phyloP scores from a whole-genome alignment of 163 green algal species.

The Prototheca cutis region DNA sequence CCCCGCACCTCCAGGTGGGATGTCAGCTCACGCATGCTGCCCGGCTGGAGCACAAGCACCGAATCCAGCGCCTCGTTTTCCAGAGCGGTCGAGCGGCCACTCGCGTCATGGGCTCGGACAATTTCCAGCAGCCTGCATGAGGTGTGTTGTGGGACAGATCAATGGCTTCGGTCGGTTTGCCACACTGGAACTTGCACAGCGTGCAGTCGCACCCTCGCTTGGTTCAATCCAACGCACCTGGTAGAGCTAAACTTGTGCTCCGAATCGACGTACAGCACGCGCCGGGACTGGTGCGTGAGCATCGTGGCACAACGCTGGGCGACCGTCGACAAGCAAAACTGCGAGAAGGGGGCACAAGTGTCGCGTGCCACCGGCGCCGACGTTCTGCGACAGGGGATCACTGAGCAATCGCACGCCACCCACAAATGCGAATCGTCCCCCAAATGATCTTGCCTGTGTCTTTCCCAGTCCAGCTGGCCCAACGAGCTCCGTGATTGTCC shows the following conservation, averaged over 20 bases:
- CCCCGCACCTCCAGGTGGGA: slow-evolving; percentile 26
- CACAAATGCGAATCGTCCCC: no score
- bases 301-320: neutral
- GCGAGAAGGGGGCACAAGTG: no score
- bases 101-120: slow-evolving; percentile 16
- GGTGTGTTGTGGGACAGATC: no score
- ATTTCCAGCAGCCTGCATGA: slow-evolving; percentile 40
- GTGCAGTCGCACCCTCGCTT: no score
- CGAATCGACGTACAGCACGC: neutral
- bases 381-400: no score
- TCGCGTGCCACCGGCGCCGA: no score
- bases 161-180: no score
- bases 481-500: neutral
- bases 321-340: neutral
- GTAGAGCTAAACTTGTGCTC: neutral
- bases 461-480: neutral
- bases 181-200: no score
- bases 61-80: slow-evolving; percentile 3
- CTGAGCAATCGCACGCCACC: no score
- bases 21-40: slow-evolving; percentile 19
- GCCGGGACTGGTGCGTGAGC: neutral
- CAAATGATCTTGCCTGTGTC: no score
- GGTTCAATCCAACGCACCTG: no score
- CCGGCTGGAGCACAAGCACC: slow-evolving; percentile 30
- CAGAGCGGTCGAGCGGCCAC: neutral